A percentile compares a stretch with the other conserved stretches of the same genome.
phyloP scores from a whole-genome alignment of 2,329 filamentous ascomycete genomes.

The Monilinia laxa region DNA sequence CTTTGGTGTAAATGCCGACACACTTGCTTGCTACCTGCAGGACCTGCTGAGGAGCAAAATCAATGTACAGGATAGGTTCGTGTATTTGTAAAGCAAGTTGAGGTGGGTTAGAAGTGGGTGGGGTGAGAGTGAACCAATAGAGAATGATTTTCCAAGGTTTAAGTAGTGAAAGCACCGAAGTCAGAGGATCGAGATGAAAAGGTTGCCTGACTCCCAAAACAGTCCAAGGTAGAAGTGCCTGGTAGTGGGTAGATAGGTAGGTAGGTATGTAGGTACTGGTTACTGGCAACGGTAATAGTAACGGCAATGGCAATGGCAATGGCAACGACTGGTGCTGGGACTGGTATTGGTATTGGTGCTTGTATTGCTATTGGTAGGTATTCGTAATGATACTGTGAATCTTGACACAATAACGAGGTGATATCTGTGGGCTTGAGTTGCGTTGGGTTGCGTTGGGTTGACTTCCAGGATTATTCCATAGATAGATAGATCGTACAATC shows the following conservation, averaged over 20 bases:
- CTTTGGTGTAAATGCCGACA: constrained; percentile 32
- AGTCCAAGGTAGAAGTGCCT: not conserved
- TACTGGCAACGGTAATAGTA: too few species aligned
- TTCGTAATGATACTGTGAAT: not conserved
- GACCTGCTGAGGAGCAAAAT: constrained; percentile 27
- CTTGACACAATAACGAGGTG: not conserved
- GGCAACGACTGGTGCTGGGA: too few species aligned
- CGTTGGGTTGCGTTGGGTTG: not conserved
- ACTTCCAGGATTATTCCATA: not conserved
- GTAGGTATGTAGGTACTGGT: too few species aligned
- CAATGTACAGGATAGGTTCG: constrained; percentile 14
- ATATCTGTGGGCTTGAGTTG: too few species aligned
- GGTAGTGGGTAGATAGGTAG: too few species aligned
- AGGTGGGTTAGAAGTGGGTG: constrained; percentile 6
- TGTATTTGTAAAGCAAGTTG: constrained; percentile 17
- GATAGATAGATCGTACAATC: not conserved
- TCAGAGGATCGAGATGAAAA: constrained; percentile 1
- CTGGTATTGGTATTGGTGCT: not conserved
- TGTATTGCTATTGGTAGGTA: not conserved
- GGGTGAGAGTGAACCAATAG: not conserved
- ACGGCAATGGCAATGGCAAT: too few species aligned
- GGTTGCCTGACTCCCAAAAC: not conserved
- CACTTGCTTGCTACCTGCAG: constrained; percentile 31
- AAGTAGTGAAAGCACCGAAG: not conserved
- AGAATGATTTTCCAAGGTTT: not conserved